Percentiles rank a stretch among this genome's conserved stretches.
These are phyloP conservation scores for Dryas octopetala DNA, from an alignment of 306 rosid species.

Conservation along the genomic window DNA sequence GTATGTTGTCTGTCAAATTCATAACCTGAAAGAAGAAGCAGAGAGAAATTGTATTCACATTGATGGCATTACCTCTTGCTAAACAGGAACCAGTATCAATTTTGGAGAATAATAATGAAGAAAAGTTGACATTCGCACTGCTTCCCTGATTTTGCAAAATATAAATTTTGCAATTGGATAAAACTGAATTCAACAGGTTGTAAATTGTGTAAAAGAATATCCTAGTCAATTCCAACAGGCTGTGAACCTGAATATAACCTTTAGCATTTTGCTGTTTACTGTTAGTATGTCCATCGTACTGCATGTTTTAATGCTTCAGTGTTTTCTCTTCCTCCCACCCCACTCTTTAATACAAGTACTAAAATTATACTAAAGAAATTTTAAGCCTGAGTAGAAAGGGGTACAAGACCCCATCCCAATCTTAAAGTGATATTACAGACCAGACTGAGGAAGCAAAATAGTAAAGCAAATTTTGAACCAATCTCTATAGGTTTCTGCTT, in stretches of 20 bases:
- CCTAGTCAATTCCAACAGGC: background rate
- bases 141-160: background rate
- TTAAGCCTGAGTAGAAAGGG: background rate
- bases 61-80: background rate
- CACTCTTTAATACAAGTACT: background rate
- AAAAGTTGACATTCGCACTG: background rate
- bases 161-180: too few species aligned
- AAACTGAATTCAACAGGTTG: too few species aligned
- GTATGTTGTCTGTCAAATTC: conserved; percentile 71
- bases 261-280: background rate
- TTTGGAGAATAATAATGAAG: background rate
- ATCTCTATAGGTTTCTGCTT: background rate
- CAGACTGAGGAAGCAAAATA: too few species aligned
- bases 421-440: too few species aligned
- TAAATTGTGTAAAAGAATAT: background rate
- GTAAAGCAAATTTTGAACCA: too few species aligned
- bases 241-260: background rate
- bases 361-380: background rate
- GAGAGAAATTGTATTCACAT: background rate
- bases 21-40: conserved; percentile 44
- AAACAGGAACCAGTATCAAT: background rate
- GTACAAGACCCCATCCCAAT: background rate
- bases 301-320: background rate
- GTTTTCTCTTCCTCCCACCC: too few species aligned
- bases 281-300: background rate